Evolutionary conservation across 2,329 filamentous ascomycete species (phyloP), one percentile per base, ranked within the genome.

Genomic region (Talaromyces sp.): DNA sequence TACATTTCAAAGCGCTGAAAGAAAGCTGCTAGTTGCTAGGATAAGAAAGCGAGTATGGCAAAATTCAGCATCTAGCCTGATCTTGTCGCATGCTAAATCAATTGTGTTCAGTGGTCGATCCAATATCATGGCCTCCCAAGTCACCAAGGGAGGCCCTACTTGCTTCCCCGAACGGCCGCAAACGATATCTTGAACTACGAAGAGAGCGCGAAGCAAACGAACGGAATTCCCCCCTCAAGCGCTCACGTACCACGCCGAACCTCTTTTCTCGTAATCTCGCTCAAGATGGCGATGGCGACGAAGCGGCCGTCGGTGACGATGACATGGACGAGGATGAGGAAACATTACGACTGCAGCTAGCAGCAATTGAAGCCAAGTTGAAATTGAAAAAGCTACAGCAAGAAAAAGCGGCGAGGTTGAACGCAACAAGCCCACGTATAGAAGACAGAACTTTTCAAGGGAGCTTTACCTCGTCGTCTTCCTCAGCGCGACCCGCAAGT

Each of bases 311-410:
- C 52, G 75, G 73, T 5, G 76, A 79, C 3, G 81, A 85, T 9
- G 87, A 89, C 4, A 88, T 81, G 8, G 81, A 84, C n/a, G 83
- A 95, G 6, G 92, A 96, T 65, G 93, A 97, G 72, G 92, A 97
- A 77, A 95, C 86, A 1, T 76, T 97, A 35, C 85, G 95, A 68
- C 77, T 99, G 62, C 87, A 96, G 70, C 78, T 97, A 5, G 86
- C 92, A 63, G 91, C 89, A 57, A 96, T 99, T 59, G 87, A 97
- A 72, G 91, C 92, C 6, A 87, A 88, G 60, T 76, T 97, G 54
- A 94, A 88, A 73, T 74, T 97, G 63, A 97, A 97, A 73, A 91
- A 88, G 68, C 77, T 97, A 13, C 89, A 94, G 70, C 87, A 86
- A 62, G 77, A 68, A 74, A 67, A 66, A 52, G 65, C 61, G 13